Base-by-base conservation (phyloP, 2,329 filamentous ascomycete species). In the Amphichorda felina region DNA sequence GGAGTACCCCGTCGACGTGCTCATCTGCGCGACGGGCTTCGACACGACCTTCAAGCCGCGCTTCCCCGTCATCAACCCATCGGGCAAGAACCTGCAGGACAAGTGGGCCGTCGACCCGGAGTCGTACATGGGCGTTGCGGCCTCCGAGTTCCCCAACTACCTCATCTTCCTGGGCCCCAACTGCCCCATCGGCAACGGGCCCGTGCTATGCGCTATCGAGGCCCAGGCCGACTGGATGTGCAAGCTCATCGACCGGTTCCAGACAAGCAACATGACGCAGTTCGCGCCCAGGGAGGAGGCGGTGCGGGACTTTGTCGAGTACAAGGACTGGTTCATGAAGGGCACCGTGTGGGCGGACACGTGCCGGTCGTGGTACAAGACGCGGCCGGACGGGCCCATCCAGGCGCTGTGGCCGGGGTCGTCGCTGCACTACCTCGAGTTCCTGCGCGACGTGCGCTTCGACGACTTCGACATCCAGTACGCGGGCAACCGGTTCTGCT, bases 21-120 rank as follows among this genome's bases (percentile, higher is more conserved):
- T 78, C 16, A 58, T 77, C 33, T 72, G 69, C 40, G 71, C 70
- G n/a, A 74, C 70, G 0, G 70, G 70, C 2, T 75, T 72, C 44
- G 63, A 74, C 43, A 64, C 63, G 5, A 68, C 65, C 1, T 73
- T 72, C 47, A 48, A 57, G 7, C 68, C 70, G 3, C 57, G 63
- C 1, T 73, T 70, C 40, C 68, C 67, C 1, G 50, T 73, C 14
- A 48, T 66, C 5, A 68, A 66, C 8, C 55, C 61, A 16, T 45
- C 57, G n/a, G 68, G 66, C 14, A 42, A 51, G 8, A 66, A 72
- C 40, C 55, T 75, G 22, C 66, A 67, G 40, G 62, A 71, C 26
- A 53, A 47, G 13, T 71, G 70, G 66, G 46, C 39, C 55, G 53
- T 59, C 29, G 51, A 51, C 3, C 67, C 69, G 1, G 60, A 60